These are phyloP conservation scores for Alisma plantagoaquatica DNA, from an alignment of 106 monocot genomes.

Conservation along the genomic window DNA sequence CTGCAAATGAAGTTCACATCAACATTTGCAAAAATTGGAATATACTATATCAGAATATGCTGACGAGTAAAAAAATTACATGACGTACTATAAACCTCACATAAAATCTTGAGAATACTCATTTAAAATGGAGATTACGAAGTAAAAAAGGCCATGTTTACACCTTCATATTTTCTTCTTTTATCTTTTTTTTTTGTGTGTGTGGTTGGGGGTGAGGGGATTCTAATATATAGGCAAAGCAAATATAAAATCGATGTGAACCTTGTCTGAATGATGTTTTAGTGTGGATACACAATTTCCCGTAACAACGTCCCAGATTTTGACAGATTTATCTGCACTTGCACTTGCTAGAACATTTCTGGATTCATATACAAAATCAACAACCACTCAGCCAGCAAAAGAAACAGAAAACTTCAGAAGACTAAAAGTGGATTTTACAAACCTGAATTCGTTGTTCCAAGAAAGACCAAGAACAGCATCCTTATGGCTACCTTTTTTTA, in stretches of 20 bases:
- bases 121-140: too few relatives aligned
- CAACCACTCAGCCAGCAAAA: not conserved
- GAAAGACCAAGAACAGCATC: constrained; percentile 72
- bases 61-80: too few relatives aligned
- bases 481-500: constrained; percentile 70
- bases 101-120: too few relatives aligned
- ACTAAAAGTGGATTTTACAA: constrained; percentile 16
- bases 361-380: constrained; percentile 3
- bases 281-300: constrained; percentile 51
- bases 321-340: constrained; percentile 73
- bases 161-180: too few relatives aligned
- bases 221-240: too few relatives aligned
- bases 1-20: too few relatives aligned
- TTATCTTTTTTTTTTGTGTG: too few relatives aligned
- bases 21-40: too few relatives aligned
- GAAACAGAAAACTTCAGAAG: not conserved
- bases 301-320: constrained; percentile 68
- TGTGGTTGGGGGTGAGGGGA: too few relatives aligned
- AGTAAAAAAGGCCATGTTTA: too few relatives aligned
- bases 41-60: too few relatives aligned
- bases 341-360: constrained; percentile 96
- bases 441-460: constrained; percentile 89
- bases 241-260: not conserved
- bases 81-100: too few relatives aligned
- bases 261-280: constrained; percentile 73